Conservation (phyloP, 108 stramenopile species). For the Conticribra guillardii region DNA sequence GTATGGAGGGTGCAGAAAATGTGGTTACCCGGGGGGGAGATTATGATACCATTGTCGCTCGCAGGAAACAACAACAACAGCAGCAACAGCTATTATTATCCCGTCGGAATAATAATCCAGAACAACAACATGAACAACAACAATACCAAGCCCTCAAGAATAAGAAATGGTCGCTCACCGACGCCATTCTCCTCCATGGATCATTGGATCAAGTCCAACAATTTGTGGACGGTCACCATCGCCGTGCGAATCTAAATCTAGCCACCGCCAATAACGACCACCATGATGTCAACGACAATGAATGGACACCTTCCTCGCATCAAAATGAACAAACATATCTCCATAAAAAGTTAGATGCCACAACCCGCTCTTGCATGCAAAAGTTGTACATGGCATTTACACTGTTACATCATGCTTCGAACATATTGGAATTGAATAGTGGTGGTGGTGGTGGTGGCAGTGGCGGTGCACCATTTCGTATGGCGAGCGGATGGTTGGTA, state of each 20-base stretch:
- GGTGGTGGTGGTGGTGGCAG: not conserved
- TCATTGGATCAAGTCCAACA: slow-evolving; percentile 26
- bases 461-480: slow-evolving; percentile 9
- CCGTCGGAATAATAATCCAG: no score
- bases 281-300: not conserved
- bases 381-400: slow-evolving; percentile 36
- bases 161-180: slow-evolving; percentile 33
- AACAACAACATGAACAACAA: not conserved
- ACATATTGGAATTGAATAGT: slow-evolving; percentile 12
- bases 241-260: not conserved
- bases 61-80: not conserved
- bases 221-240: not conserved
- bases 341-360: slow-evolving; percentile 15
- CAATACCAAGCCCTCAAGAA: slow-evolving; percentile 7
- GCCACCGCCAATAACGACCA: not conserved
- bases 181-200: slow-evolving; percentile 35
- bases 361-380: slow-evolving; percentile 6
- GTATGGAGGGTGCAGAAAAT: not conserved
- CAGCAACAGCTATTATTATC: not conserved
- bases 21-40: slow-evolving; percentile 11
- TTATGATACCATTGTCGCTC: slow-evolving; percentile 27
- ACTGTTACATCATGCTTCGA: slow-evolving; percentile 21
- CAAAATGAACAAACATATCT: slow-evolving; percentile 18
- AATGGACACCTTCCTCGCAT: slow-evolving; percentile 17
- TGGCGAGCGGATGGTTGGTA: slow-evolving; percentile 20